Evolutionary conservation across 768 basidiomycete species (phyloP), one percentile per base, ranked within the genome.

Genomic region (Hericium erinaceus): DNA sequence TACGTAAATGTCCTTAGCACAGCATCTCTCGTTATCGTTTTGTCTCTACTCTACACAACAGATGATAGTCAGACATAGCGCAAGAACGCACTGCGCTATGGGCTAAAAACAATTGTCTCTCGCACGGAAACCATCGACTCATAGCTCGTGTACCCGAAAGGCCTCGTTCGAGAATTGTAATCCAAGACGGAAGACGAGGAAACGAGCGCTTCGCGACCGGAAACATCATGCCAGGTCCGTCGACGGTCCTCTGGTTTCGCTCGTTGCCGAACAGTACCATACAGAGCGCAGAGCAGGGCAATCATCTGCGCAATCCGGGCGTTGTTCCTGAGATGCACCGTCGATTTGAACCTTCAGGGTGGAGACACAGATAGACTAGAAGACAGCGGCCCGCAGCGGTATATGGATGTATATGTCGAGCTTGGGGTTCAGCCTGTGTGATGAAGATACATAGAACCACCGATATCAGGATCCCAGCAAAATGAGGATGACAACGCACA

Each of bases 1-100:
- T 41, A 64, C 84, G 0, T 56, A 56, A 33, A 57, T 3, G 1
- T 41, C 72, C 22, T 83, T 81, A 26, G 44, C 44, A 33, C 33
- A 33, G 33, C 33, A 33, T 33, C 33, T 33, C 33, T 33, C 33
- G 33, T 33, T 33, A 33, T 46, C 20, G 16, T 46, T 4, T 10
- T 9, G n/a, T n/a, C 44, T 46, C 44, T 46, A 46, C 44, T 46
- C 44, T 46, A 46, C 44, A 46, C 44, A 46, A 20, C 44, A 46
- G n/a, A n/a, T 46, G 11, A 20, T 46, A 4, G 7, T 46, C 33
- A 33, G 33, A 33, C 33, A 33, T 33, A 33, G 33, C 8, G 5
- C 26, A 26, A 3, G 26, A 26, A 26, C 26, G 26, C 26, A 8
- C 33, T 33, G 33, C 33, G 7, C 33, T 33, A 2, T 33, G 33